A percentile compares a stretch with the other conserved stretches of the same genome.
Conservation (phyloP, 2,329 filamentous ascomycete genomes). For the Gliomastix tumulicola region DNA sequence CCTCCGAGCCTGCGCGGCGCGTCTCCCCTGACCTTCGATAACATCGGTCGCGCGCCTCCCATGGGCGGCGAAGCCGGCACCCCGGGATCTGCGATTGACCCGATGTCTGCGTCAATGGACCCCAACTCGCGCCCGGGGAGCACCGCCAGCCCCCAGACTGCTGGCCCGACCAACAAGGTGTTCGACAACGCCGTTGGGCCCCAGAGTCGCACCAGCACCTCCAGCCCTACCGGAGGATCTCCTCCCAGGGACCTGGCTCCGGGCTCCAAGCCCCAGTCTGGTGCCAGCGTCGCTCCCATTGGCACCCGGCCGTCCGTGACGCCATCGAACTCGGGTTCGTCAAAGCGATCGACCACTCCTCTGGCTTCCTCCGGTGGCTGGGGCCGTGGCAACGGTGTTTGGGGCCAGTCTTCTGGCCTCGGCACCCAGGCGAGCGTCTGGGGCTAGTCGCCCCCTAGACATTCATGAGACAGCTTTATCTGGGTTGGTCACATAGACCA, state of each 20-base stretch:
- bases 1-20: slow-evolving; percentile 62
- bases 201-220: slow-evolving; percentile 73
- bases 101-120: slow-evolving; percentile 40
- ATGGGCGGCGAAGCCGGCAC: slow-evolving; percentile 24
- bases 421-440: slow-evolving; percentile 90
- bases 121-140: slow-evolving; percentile 68
- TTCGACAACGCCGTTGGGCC: slow-evolving; percentile 50
- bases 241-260: slow-evolving; percentile 61
- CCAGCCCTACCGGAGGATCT: slow-evolving; percentile 72
- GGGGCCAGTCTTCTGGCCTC: slow-evolving; percentile 75
- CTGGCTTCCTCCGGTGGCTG: slow-evolving; percentile 83
- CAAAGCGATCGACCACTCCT: slow-evolving; percentile 81
- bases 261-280: slow-evolving; percentile 45
- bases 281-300: slow-evolving; percentile 77
- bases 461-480: too few relatives aligned
- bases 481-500: too few relatives aligned
- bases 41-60: slow-evolving; percentile 33
- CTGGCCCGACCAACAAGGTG: slow-evolving; percentile 46
- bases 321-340: slow-evolving; percentile 38
- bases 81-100: slow-evolving; percentile 32
- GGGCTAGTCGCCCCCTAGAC: slow-evolving; percentile 64
- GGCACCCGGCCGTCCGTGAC: slow-evolving; percentile 74
- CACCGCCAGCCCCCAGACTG: slow-evolving; percentile 73
- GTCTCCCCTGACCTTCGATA: slow-evolving; percentile 75
- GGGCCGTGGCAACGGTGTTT: slow-evolving; percentile 75